Evolutionary conservation across 768 basidiomycete species (phyloP).

Genomic region (Ramaria sp.): DNA sequence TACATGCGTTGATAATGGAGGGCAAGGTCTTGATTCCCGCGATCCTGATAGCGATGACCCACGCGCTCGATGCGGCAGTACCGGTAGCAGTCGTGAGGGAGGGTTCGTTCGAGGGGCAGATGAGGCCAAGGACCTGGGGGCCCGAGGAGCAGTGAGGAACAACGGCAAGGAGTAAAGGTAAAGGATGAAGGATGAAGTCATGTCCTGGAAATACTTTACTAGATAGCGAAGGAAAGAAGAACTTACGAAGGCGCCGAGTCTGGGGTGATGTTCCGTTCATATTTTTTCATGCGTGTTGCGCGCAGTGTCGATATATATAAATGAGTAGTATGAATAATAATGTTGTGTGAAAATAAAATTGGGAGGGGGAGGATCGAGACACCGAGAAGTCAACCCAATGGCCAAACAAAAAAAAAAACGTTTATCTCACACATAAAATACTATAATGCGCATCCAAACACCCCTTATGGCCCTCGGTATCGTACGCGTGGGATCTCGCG

Average conservation of each 20-base stretch:
- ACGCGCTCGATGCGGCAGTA: conserved; percentile 70
- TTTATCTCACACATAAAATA: conserved; percentile 51
- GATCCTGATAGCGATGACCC: conserved; percentile 79
- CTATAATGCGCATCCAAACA: conserved; percentile 66
- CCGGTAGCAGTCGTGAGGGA: conserved; percentile 41
- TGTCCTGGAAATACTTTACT: not conserved
- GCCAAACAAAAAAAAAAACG: too few species aligned
- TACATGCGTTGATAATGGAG: conserved; percentile 38
- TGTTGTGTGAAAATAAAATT: too few species aligned
- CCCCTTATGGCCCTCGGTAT: conserved; percentile 57
- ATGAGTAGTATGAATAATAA: conserved; percentile 16
- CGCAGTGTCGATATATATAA: conserved; percentile 22
- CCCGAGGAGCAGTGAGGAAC: conserved; percentile 14
- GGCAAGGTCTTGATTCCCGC: conserved; percentile 85
- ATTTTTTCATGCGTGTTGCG: too few species aligned
- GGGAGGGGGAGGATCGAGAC: too few species aligned
- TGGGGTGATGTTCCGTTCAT: too few species aligned
- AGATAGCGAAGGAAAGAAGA: not conserved
- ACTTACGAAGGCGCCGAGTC: conserved; percentile 44
- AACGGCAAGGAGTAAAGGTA: not conserved
- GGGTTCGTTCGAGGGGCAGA: conserved; percentile 62
- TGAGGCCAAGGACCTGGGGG: conserved; percentile 55
- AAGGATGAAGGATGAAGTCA: not conserved
- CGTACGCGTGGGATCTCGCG: conserved; percentile 72
- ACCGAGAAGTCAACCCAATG: too few species aligned